Evolutionary conservation across 2,329 filamentous ascomycete species (phyloP).

Genomic region (Cryphonectria naterciae): DNA sequence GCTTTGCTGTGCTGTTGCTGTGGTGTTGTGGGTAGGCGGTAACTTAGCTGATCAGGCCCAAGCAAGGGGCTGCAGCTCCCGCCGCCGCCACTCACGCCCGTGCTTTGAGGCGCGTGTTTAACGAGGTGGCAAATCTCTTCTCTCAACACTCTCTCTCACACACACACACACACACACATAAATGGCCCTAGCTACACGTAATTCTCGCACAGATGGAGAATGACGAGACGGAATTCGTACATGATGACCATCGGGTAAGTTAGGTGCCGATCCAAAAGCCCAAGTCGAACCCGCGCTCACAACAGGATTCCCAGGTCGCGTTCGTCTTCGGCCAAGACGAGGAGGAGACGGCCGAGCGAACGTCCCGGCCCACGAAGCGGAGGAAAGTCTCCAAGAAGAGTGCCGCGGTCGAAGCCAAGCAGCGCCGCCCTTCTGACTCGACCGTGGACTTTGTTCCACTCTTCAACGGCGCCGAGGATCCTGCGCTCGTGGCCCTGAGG

Average conservation of each 20-base stretch:
- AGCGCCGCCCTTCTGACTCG: slow-evolving; percentile 30
- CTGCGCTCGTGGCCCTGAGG: slow-evolving; percentile 55
- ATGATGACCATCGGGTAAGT: slow-evolving; percentile 51
- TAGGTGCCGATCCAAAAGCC: background rate
- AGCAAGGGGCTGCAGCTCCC: background rate
- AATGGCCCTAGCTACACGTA: background rate
- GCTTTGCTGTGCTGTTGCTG: too few relatives aligned
- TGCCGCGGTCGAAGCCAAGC: slow-evolving; percentile 25
- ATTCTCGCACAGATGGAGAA: slow-evolving; percentile 16
- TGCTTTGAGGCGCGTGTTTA: background rate
- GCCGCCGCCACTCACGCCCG: background rate
- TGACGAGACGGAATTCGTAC: slow-evolving; percentile 35
- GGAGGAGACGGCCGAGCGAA: slow-evolving; percentile 38
- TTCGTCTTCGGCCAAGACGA: slow-evolving; percentile 64
- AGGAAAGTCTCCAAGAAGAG: slow-evolving; percentile 54
- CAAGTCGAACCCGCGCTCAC: slow-evolving; percentile 4
- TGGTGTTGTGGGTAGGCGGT: background rate
- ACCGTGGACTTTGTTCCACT: slow-evolving; percentile 52
- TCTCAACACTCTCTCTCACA: slow-evolving; percentile 9
- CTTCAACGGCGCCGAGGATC: slow-evolving; percentile 57
- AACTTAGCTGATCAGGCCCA: background rate
- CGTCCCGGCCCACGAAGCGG: slow-evolving; percentile 57
- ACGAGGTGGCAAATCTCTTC: background rate
- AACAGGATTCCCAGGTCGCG: slow-evolving; percentile 52
- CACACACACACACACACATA: background rate